Percentiles rank a stretch among this genome's conserved stretches.
Conservation (phyloP, 2,329 filamentous ascomycete genomes). For the Talaromyces sp. region DNA sequence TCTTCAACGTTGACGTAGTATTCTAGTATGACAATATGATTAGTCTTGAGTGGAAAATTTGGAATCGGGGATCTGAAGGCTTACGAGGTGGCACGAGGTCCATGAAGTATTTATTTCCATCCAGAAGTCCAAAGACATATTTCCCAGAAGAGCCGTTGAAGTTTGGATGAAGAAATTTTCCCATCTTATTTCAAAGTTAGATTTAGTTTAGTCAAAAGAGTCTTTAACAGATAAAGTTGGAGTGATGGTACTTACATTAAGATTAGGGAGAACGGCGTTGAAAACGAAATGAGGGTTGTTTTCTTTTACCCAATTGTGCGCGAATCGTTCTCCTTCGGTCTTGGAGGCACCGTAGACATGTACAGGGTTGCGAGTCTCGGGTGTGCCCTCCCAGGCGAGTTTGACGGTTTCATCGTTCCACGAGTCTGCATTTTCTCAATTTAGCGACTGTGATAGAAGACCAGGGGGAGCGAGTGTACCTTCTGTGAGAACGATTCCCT, state of each 20-base stretch:
- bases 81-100: background rate
- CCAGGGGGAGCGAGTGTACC: background rate
- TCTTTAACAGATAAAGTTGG: background rate
- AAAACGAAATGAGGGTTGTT: conserved; percentile 45
- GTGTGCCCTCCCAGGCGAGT: conserved; percentile 22
- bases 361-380: conserved; percentile 27
- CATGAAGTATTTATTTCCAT: background rate
- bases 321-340: conserved; percentile 45
- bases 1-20: conserved; percentile 50
- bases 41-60: background rate
- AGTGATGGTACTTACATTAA: conserved; percentile 29
- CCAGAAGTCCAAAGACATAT: background rate
- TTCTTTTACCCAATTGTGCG: conserved; percentile 47
- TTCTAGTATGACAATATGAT: conserved; percentile 29
- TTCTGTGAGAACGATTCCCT: background rate
- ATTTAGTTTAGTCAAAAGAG: background rate
- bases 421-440: conserved; percentile 1
- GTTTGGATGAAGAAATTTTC: background rate
- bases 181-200: background rate
- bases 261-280: conserved; percentile 37
- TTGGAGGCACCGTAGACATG: conserved; percentile 48
- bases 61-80: background rate
- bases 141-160: conserved; percentile 4
- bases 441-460: conserved; percentile 1
- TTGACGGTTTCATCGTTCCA: conserved; percentile 8